Conservation (phyloP, 78 protist species). For the Planoprotostelium fungivorum region DNA sequence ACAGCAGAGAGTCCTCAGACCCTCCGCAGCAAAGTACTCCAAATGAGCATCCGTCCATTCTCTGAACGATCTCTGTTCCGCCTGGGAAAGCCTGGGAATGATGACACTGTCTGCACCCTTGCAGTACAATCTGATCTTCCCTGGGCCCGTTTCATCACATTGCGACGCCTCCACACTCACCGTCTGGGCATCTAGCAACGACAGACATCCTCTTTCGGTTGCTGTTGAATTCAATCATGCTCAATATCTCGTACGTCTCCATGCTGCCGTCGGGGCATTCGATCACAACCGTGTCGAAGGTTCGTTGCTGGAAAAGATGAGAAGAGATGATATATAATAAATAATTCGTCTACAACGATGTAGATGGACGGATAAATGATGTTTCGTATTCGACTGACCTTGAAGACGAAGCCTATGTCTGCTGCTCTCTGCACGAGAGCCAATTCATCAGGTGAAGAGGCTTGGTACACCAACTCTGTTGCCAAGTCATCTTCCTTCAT, state of each 20-base stretch:
- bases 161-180: background rate
- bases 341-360: too few species aligned
- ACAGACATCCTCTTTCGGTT: constrained; percentile 90
- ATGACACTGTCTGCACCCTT: constrained; percentile 89
- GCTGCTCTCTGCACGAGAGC: constrained; percentile 74
- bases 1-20: constrained; percentile 82
- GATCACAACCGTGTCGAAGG: constrained; percentile 1
- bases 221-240: constrained; percentile 78
- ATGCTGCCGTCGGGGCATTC: background rate
- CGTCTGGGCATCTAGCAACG: constrained; percentile 33
- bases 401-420: constrained; percentile 24
- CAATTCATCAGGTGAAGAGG: constrained; percentile 83
- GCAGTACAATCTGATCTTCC: constrained; percentile 33
- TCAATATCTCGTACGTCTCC: constrained; percentile 45
- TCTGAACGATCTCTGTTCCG: background rate
- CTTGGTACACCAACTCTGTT: background rate
- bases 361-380: background rate
- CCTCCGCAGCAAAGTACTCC: constrained; percentile 59
- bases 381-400: background rate
- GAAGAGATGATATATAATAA: background rate
- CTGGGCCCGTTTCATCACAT: background rate
- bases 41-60: constrained; percentile 2
- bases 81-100: constrained; percentile 9
- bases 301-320: background rate
- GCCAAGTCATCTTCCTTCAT: background rate